Evolutionary conservation across 257 asterid genomes (phyloP).

Genomic region (Solanum clarkiae): DNA sequence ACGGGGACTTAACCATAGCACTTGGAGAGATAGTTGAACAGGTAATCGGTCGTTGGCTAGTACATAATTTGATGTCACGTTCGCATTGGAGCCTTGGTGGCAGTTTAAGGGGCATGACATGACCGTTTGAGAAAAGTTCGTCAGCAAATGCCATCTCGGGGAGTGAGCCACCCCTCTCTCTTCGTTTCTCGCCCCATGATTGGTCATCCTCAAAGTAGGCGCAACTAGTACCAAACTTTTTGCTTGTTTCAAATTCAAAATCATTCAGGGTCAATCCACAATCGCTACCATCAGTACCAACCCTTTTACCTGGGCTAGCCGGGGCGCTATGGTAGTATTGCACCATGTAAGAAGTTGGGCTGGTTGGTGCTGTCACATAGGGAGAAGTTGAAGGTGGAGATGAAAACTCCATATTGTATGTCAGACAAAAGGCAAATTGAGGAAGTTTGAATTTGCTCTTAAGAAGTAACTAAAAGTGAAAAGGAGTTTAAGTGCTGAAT

Average conservation of each 20-base stretch:
- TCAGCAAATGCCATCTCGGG: conserved; percentile 60
- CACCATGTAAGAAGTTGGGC: conserved; percentile 28
- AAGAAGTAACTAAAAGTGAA: not conserved
- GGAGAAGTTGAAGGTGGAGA: conserved; percentile 18
- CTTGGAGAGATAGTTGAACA: conserved; percentile 35
- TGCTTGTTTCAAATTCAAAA: conserved; percentile 58
- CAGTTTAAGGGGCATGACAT: conserved; percentile 59
- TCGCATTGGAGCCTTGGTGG: conserved; percentile 56
- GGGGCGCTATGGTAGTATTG: conserved; percentile 41
- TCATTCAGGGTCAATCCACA: conserved; percentile 12
- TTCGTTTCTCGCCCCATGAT: not conserved
- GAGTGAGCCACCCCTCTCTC: conserved; percentile 31
- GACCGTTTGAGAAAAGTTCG: conserved; percentile 50
- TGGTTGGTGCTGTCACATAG: conserved; percentile 35
- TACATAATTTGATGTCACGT: not conserved
- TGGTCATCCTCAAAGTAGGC: conserved; percentile 1
- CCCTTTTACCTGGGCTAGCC: conserved; percentile 20
- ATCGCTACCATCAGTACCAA: not conserved
- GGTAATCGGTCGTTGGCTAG: conserved; percentile 15
- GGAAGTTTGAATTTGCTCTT: not conserved
- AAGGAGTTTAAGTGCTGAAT: not conserved
- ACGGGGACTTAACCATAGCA: conserved; percentile 31
- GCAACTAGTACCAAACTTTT: conserved; percentile 9
- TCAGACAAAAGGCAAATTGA: not conserved
- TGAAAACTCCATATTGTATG: conserved; percentile 14